Conservation (phyloP, 352 stramenopile species). For the Elongisporangium senticosum region DNA sequence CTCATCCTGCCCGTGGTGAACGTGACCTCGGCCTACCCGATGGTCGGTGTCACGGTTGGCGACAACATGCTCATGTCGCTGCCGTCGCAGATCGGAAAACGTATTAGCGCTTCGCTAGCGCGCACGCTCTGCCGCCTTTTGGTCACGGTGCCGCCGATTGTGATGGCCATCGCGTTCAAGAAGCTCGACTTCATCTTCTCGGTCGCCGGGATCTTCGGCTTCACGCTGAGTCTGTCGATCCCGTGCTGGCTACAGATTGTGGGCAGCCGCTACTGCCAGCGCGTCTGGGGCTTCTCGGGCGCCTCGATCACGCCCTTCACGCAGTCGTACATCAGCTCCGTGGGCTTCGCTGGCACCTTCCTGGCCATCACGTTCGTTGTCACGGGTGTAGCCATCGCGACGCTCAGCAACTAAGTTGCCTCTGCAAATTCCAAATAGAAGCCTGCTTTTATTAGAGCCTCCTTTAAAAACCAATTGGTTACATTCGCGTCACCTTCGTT, state of each 20-base stretch:
- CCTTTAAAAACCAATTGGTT: background rate
- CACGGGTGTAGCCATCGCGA: slow-evolving; percentile 56
- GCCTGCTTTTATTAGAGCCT: background rate
- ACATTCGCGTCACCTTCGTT: too few species aligned
- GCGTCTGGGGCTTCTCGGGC: slow-evolving; percentile 58
- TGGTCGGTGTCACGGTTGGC: slow-evolving; percentile 77
- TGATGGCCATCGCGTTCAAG: slow-evolving; percentile 80
- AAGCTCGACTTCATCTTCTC: slow-evolving; percentile 85
- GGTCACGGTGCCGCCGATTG: slow-evolving; percentile 56
- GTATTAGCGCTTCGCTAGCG: slow-evolving; percentile 35
- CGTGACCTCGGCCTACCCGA: slow-evolving; percentile 79
- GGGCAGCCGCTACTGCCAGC: slow-evolving; percentile 70
- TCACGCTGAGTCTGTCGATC: slow-evolving; percentile 71
- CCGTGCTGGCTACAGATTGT: slow-evolving; percentile 84
- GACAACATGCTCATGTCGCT: slow-evolving; percentile 86
- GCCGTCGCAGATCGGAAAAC: slow-evolving; percentile 45
- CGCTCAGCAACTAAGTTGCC: slow-evolving; percentile 33
- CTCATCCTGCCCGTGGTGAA: slow-evolving; percentile 83
- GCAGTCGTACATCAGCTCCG: slow-evolving; percentile 53
- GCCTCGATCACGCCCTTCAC: slow-evolving; percentile 73
- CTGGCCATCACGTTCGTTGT: slow-evolving; percentile 67
- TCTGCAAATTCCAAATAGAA: background rate
- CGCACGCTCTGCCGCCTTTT: slow-evolving; percentile 61
- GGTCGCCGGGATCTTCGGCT: slow-evolving; percentile 72
- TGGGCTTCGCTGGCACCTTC: slow-evolving; percentile 53